Evolutionary conservation across 768 basidiomycete species (phyloP).

Genomic region (Termitomyces sp.): DNA sequence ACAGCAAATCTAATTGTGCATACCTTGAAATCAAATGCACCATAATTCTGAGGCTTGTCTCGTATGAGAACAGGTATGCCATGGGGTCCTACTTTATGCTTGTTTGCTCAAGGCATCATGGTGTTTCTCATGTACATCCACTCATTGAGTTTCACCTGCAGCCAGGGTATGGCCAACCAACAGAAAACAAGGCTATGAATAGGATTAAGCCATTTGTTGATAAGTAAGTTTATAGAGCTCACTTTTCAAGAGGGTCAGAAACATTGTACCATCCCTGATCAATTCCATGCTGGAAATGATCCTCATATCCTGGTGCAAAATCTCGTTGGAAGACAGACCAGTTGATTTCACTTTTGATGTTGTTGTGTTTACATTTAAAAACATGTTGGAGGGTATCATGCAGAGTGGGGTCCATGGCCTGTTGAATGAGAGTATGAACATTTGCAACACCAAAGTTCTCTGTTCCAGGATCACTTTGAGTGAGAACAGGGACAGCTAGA

Average conservation of each 20-base stretch:
- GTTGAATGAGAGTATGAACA: slow-evolving; percentile 33
- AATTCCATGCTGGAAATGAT: slow-evolving; percentile 27
- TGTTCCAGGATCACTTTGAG: slow-evolving; percentile 41
- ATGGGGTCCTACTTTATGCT: not conserved
- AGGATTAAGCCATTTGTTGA: not conserved
- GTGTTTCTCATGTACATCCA: not conserved
- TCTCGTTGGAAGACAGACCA: slow-evolving; percentile 28
- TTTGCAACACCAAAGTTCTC: no score
- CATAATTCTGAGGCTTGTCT: not conserved
- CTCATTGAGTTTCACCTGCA: no score
- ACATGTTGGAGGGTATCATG: slow-evolving; percentile 21
- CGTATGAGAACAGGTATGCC: not conserved
- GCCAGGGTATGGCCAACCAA: not conserved
- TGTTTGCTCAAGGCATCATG: not conserved
- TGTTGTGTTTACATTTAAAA: slow-evolving; percentile 29
- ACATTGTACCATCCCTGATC: no score
- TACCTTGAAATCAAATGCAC: not conserved
- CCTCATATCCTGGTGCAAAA: slow-evolving; percentile 34
- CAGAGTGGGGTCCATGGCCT: slow-evolving; percentile 20
- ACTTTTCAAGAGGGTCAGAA: not conserved
- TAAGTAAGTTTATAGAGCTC: no score
- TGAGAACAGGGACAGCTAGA: slow-evolving; percentile 28
- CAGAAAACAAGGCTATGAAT: not conserved
- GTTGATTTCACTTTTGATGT: slow-evolving; percentile 34
- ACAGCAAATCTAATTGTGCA: not conserved